phyloP scores from a whole-genome alignment of 2,329 filamentous ascomycete genomes.

The Penicillium decumbens region DNA sequence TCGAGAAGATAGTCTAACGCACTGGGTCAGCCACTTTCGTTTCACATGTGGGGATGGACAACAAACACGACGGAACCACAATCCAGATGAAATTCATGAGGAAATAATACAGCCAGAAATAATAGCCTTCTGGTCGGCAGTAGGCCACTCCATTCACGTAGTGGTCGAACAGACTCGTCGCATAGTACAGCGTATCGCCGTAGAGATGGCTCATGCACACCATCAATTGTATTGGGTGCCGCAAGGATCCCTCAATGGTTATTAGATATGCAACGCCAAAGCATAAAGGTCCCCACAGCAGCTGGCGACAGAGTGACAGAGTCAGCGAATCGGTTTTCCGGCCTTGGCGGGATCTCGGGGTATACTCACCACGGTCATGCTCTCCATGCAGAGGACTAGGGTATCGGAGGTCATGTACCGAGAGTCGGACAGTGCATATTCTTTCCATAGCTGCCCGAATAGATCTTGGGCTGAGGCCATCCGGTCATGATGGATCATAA shows the following conservation, averaged over 20 bases:
- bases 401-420: conserved; percentile 76
- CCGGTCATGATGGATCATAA: conserved; percentile 62
- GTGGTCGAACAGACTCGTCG: conserved; percentile 59
- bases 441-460: conserved; percentile 86
- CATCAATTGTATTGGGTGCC: conserved; percentile 56
- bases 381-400: conserved; percentile 84
- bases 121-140: conserved; percentile 58
- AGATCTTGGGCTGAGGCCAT: conserved; percentile 66
- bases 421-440: conserved; percentile 82
- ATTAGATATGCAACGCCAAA: conserved; percentile 51
- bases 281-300: conserved; percentile 59
- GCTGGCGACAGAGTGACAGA: conserved; percentile 31
- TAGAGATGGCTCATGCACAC: conserved; percentile 62
- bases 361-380: conserved; percentile 65
- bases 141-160: conserved; percentile 52
- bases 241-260: conserved; percentile 52
- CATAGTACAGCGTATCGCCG: conserved; percentile 61
- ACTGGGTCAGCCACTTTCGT: conserved; percentile 4
- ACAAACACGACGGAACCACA: conserved; percentile 55
- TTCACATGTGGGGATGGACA: not conserved
- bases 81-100: conserved; percentile 66
- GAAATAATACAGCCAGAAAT: conserved; percentile 64
- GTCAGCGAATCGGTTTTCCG: conserved; percentile 2
- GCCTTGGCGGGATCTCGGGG: not conserved
- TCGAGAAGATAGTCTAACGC: conserved; percentile 30